These are phyloP conservation scores for Pelargonium myrrhifolium DNA, from an alignment of 441 rosid species.

Conservation along the genomic window DNA sequence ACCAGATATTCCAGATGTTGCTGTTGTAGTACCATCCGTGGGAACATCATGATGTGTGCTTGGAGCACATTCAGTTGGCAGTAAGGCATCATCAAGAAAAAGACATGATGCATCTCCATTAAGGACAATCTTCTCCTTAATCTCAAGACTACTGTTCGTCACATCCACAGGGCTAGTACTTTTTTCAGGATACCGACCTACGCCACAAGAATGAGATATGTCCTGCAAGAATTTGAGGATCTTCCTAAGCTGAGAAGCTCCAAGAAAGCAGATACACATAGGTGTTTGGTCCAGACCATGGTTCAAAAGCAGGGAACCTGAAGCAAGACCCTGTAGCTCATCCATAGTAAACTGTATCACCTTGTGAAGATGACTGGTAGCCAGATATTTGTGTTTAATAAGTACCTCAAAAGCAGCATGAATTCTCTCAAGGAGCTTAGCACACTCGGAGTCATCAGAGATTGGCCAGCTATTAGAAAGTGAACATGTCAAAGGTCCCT, in stretches of 20 bases:
- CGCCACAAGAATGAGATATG: constrained; percentile 61
- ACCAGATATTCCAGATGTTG: constrained; percentile 27
- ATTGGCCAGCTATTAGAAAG: constrained; percentile 58
- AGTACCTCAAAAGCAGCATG: constrained; percentile 56
- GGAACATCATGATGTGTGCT: constrained; percentile 23
- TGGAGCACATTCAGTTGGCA: constrained; percentile 32
- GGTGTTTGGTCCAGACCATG: constrained; percentile 59
- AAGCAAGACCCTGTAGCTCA: constrained; percentile 60
- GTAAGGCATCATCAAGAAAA: constrained; percentile 47
- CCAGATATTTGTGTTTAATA: constrained; percentile 63
- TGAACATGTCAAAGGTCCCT: constrained; percentile 25
- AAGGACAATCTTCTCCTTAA: constrained; percentile 57
- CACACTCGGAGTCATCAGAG: constrained; percentile 66
- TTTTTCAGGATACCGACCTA: constrained; percentile 64
- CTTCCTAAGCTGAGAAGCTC: constrained; percentile 67
- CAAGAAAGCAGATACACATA: constrained; percentile 70
- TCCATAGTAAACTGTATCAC: constrained; percentile 63
- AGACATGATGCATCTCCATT: constrained; percentile 51
- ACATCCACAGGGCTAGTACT: constrained; percentile 33
- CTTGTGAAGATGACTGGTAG: constrained; percentile 66
- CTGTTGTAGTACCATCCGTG: constrained; percentile 23
- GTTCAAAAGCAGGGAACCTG: constrained; percentile 53
- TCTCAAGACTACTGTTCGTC: constrained; percentile 32
- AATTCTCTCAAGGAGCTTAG: constrained; percentile 69
- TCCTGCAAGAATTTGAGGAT: constrained; percentile 85